Evolutionary conservation across 2,329 filamentous ascomycete species (phyloP).

Genomic region (Fusarium circinatum): DNA sequence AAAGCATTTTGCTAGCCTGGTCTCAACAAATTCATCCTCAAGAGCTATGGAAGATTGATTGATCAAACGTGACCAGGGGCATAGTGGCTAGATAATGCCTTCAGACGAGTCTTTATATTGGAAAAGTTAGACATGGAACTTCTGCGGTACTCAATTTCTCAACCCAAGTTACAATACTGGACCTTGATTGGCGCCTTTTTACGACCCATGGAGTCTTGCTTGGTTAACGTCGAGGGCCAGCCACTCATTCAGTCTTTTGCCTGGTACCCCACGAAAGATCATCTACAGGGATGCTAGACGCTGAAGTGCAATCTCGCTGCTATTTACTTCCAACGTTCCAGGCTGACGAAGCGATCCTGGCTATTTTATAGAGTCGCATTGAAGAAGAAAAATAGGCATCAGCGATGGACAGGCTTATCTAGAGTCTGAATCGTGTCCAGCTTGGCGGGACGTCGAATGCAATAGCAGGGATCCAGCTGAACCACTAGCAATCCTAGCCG

Average conservation of each 20-base stretch:
- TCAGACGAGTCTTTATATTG: neutral
- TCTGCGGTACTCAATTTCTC: neutral
- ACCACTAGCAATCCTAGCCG: slow-evolving; percentile 36
- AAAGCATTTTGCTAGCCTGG: neutral
- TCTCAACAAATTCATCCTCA: neutral
- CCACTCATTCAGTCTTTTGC: neutral
- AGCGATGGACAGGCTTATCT: slow-evolving; percentile 5
- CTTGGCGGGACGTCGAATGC: slow-evolving; percentile 5
- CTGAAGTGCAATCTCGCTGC: slow-evolving; percentile 1
- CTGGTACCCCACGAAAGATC: neutral
- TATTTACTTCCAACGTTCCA: neutral
- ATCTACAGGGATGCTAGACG: neutral
- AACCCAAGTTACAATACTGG: neutral
- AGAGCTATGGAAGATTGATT: neutral
- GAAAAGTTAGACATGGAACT: neutral
- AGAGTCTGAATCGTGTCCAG: slow-evolving; percentile 9
- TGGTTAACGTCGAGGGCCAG: neutral
- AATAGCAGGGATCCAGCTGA: slow-evolving; percentile 25
- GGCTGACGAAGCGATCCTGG: slow-evolving; percentile 1
- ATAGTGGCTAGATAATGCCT: neutral
- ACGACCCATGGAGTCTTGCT: neutral
- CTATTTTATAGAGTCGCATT: slow-evolving; percentile 6
- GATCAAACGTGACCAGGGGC: neutral
- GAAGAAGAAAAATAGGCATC: neutral
- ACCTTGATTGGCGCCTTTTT: neutral